Percentiles rank a stretch among this genome's conserved stretches.
phyloP scores from a whole-genome alignment of 2,329 filamentous ascomycete species.

The Bipolaris oryzae region DNA sequence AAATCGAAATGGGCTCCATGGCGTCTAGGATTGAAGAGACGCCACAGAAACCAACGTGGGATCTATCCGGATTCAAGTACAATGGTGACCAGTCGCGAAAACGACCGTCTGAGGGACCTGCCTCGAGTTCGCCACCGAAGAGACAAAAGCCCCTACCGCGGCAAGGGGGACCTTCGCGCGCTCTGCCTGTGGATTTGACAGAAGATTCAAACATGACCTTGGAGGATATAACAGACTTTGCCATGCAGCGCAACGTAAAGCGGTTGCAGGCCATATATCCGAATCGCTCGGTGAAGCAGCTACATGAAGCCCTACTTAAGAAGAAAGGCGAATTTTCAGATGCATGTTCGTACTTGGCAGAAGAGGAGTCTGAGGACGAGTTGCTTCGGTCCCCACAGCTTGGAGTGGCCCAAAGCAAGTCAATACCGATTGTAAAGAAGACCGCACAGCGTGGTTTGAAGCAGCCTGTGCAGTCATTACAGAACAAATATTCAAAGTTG shows the following conservation, averaged over 20 bases:
- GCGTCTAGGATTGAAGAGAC: constrained; percentile 42
- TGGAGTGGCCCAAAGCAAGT: constrained; percentile 25
- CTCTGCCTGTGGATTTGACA: constrained; percentile 40
- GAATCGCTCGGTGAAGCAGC: constrained; percentile 53
- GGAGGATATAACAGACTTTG: constrained; percentile 52
- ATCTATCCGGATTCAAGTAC: constrained; percentile 37
- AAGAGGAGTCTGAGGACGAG: constrained; percentile 45
- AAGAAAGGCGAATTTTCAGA: constrained; percentile 62
- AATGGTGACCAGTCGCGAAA: constrained; percentile 32
- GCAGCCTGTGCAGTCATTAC: constrained; percentile 60
- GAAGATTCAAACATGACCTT: constrained; percentile 26
- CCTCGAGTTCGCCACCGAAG: constrained; percentile 31
- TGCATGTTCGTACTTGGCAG: constrained; percentile 47
- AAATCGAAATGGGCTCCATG: constrained; percentile 50
- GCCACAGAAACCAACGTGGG: constrained; percentile 39
- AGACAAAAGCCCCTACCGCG: constrained; percentile 29
- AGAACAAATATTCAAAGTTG: constrained; percentile 58
- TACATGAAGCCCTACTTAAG: constrained; percentile 57
- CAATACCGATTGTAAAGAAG: constrained; percentile 47
- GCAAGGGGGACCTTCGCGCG: constrained; percentile 43
- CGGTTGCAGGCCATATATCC: constrained; percentile 59
- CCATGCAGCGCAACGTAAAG: constrained; percentile 58
- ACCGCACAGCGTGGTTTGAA: constrained; percentile 63
- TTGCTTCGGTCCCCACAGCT: constrained; percentile 34
- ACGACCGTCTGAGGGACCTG: constrained; percentile 30